These are phyloP conservation scores for Saccharomyces mikatae DNA, from an alignment of 805 yeast species.

Conservation along the genomic window DNA sequence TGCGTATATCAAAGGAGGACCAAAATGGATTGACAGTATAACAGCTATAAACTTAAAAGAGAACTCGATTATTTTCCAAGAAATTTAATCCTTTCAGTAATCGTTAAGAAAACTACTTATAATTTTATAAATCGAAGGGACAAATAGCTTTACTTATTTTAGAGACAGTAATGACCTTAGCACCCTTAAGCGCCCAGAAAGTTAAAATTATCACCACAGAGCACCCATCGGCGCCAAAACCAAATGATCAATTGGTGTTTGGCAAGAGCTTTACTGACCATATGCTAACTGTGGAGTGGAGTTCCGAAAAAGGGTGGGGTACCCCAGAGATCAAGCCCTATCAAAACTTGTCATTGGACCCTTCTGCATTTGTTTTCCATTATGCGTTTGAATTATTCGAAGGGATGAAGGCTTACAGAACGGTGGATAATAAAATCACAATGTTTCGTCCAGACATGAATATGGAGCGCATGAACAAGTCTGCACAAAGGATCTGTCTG, in stretches of 20 bases:
- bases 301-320: conserved; percentile 68
- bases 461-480: conserved; percentile 81
- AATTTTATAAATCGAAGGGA: neutral
- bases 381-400: conserved; percentile 92
- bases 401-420: conserved; percentile 86
- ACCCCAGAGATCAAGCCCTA: conserved; percentile 83
- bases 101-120: neutral
- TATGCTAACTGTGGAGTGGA: conserved; percentile 84
- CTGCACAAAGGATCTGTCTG: conserved; percentile 82
- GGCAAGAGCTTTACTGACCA: conserved; percentile 77
- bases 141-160: neutral
- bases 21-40: neutral
- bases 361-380: conserved; percentile 84
- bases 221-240: conserved; percentile 44
- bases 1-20: neutral
- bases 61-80: neutral
- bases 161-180: conserved; percentile 16
- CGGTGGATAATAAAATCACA: conserved; percentile 53
- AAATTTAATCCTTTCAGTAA: neutral
- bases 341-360: conserved; percentile 67
- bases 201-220: conserved; percentile 39
- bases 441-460: conserved; percentile 86
- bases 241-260: conserved; percentile 56
- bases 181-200: conserved; percentile 48
- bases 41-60: neutral